A percentile compares a stretch with the other conserved stretches of the same genome.
Evolutionary conservation across 2,329 filamentous ascomycete genomes (phyloP).

Genomic region (Colletotrichum truncatum): DNA sequence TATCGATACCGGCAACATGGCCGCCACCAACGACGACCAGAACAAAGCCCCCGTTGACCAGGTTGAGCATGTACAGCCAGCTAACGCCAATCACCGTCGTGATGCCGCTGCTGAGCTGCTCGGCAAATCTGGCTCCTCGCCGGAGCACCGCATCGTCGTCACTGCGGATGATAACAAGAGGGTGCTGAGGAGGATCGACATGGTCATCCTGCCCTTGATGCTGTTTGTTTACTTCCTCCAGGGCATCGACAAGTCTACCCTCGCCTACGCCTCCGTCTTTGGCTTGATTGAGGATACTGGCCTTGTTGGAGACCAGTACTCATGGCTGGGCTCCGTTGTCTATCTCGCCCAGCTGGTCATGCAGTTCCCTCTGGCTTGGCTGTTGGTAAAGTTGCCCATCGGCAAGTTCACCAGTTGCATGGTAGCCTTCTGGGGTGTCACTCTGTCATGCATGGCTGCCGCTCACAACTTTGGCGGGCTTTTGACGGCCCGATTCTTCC

Average conservation of each 20-base stretch:
- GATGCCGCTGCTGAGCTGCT: constrained; percentile 58
- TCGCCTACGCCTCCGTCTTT: constrained; percentile 68
- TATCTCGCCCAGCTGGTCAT: constrained; percentile 68
- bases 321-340: constrained; percentile 69
- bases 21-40: constrained; percentile 8
- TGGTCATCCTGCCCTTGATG: constrained; percentile 54
- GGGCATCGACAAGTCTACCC: constrained; percentile 37
- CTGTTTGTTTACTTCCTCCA: constrained; percentile 71
- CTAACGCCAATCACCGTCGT: constrained; percentile 33
- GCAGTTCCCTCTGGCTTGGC: constrained; percentile 62
- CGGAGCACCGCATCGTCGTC: constrained; percentile 38
- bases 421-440: constrained; percentile 62
- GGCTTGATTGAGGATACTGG: constrained; percentile 67
- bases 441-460: constrained; percentile 59
- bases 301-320: constrained; percentile 65
- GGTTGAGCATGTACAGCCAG: constrained; percentile 14
- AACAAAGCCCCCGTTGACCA: constrained; percentile 20
- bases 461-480: constrained; percentile 57
- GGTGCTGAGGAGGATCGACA: constrained; percentile 49
- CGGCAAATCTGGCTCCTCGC: constrained; percentile 38
- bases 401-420: constrained; percentile 63
- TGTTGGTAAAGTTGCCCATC: constrained; percentile 62
- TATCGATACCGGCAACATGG: neutral
- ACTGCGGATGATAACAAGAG: constrained; percentile 44
- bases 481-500: constrained; percentile 52